These are phyloP conservation scores for Metroxylon sagu DNA, from an alignment of 176 grass and related monocot genomes.

Conservation along the genomic window DNA sequence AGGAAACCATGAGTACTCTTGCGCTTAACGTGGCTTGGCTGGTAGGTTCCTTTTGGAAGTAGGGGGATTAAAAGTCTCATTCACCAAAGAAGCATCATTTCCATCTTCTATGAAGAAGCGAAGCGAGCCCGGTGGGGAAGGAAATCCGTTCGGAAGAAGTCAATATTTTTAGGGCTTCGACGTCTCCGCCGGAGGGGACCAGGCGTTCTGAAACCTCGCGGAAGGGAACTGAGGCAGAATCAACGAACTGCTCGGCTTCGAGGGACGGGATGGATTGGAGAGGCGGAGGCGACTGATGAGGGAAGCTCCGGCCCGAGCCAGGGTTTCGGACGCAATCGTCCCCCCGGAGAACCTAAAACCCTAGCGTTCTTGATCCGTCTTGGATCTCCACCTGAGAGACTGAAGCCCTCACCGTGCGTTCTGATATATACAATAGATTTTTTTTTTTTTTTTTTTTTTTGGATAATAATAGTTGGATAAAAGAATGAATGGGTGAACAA, in stretches of 20 bases:
- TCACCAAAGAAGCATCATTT: too few species aligned
- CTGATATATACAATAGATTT: too few species aligned
- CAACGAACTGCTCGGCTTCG: not conserved
- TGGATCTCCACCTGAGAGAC: too few species aligned
- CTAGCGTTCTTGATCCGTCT: constrained; percentile 14
- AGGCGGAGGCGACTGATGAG: constrained; percentile 49
- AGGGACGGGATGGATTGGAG: constrained; percentile 1
- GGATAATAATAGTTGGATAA: too few species aligned
- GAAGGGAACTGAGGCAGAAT: constrained; percentile 16
- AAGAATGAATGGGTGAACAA: too few species aligned
- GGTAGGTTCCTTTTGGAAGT: too few species aligned
- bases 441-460: too few species aligned
- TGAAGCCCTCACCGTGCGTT: not conserved
- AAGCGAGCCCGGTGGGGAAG: constrained; percentile 3
- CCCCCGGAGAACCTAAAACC: constrained; percentile 29
- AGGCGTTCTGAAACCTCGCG: constrained; percentile 18
- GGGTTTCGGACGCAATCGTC: constrained; percentile 55
- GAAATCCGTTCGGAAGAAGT: not conserved
- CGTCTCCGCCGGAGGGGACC: constrained; percentile 23
- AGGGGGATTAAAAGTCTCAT: too few species aligned
- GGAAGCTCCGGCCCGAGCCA: constrained; percentile 51
- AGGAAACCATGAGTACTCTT: too few species aligned
- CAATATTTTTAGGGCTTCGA: constrained; percentile 25
- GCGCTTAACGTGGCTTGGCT: too few species aligned
- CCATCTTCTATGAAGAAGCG: constrained; percentile 14